These are phyloP conservation scores for Suillus plorans DNA, from an alignment of 768 basidiomycete species.

Conservation along the genomic window DNA sequence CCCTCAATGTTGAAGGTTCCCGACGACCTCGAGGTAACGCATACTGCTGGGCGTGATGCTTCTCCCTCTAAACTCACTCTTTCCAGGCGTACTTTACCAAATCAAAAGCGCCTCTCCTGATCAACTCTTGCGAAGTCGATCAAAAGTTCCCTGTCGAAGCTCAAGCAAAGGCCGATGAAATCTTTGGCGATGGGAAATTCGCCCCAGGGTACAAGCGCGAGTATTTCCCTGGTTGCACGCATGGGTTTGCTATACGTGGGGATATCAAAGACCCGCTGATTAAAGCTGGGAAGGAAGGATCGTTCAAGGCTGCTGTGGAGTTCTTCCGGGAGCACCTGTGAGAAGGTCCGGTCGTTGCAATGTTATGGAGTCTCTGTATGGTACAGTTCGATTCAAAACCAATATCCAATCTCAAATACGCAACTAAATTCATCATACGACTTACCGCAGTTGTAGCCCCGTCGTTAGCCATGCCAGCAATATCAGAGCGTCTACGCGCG, in stretches of 20 bases:
- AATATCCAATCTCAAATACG: background rate
- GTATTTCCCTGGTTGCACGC: constrained; percentile 47
- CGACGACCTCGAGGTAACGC: constrained; percentile 36
- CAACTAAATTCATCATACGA: background rate
- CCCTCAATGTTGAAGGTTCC: constrained; percentile 44
- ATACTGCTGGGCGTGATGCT: background rate
- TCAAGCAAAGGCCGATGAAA: constrained; percentile 35
- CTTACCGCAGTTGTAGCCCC: background rate
- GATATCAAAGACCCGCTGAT: constrained; percentile 46
- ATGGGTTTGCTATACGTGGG: constrained; percentile 55
- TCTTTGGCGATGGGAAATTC: constrained; percentile 39
- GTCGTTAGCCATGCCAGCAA: background rate
- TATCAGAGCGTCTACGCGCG: background rate
- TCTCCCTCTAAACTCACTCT: background rate
- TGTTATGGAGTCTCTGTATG: background rate
- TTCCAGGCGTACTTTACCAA: constrained; percentile 30
- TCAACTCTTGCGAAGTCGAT: constrained; percentile 41
- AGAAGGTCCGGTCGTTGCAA: background rate
- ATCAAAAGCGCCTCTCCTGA: constrained; percentile 40
- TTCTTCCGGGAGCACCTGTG: constrained; percentile 45
- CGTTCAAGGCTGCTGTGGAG: constrained; percentile 57
- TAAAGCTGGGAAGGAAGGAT: constrained; percentile 64
- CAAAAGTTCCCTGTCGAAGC: constrained; percentile 31
- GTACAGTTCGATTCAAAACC: background rate
- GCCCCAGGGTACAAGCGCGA: constrained; percentile 45